Base-by-base conservation (phyloP, 495 filamentous ascomycete genomes). In the Lepidopterella palustris region DNA sequence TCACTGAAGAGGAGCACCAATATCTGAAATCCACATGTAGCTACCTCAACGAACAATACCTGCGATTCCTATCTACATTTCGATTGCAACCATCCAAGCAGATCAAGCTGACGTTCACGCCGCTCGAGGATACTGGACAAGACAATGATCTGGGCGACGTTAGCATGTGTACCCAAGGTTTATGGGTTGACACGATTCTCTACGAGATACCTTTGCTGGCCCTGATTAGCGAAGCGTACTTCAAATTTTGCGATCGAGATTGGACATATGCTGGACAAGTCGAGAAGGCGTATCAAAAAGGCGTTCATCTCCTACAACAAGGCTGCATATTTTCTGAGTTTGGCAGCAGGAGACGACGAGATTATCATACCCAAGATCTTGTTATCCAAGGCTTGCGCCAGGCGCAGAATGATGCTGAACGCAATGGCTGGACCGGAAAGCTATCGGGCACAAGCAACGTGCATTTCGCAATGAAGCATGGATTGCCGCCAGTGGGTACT, bases 141-240 rank as follows among this genome's bases (percentile, higher is more conserved):
- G 85, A 88, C 53, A 75, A 79, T 0, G 87, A 92, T 52, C 59
- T 84, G 39, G 95, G 95, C 24, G 84, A 87, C 55, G 64, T 97
- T 42, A 75, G 84, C 62, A 83, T 97, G 57, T 70, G 82, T 23
- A 81, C 92, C 58, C 82, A 82, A 65, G 93, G 93, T 20, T 79
- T 84, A 53, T 98, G 93, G 93, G 80, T 90, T 6, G 92, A 97
- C 51, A 96, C 93, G 0, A 98, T 98, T 49, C 82, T 98, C 50
- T 98, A 98, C 72, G 93, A 98, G 75, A 96, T 97, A 58, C 95
- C 93, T 0, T 78, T 98, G 24, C 82, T 98, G 20, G 89, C 95
- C 1, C 74, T 98, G 56, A 88, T 91, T 1, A 95, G 89, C 62
- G 92, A 98, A 71, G 90, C 95, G 26, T 97, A 96, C 73, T 98